Conservation (phyloP, 371 early-diverging fungal genomes). For the Lichtheimia hyalospora region DNA sequence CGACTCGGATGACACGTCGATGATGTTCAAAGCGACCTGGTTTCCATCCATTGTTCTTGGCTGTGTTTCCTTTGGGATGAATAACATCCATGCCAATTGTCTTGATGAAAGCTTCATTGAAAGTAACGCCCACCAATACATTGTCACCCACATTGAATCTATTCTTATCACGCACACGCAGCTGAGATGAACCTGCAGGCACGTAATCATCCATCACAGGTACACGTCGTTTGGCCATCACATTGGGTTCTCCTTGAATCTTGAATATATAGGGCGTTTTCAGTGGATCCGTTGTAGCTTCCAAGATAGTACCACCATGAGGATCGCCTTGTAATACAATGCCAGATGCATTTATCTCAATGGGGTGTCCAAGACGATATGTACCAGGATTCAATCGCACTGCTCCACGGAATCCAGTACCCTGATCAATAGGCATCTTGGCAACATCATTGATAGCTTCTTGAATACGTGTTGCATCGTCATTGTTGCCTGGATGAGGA, state of each 20-base stretch:
- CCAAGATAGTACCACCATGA: slow-evolving; percentile 40
- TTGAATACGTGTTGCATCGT: slow-evolving; percentile 44
- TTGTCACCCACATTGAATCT: slow-evolving; percentile 31
- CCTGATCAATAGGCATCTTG: slow-evolving; percentile 16
- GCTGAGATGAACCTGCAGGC: slow-evolving; percentile 30
- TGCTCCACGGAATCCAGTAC: slow-evolving; percentile 27
- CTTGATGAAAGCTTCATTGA: slow-evolving; percentile 44
- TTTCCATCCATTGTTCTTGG: slow-evolving; percentile 43
- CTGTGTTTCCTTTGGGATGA: slow-evolving; percentile 36
- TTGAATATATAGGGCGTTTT: slow-evolving; percentile 13
- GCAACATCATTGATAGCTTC: slow-evolving; percentile 31
- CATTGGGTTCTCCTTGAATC: slow-evolving; percentile 23
- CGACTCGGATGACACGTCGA: slow-evolving; percentile 21
- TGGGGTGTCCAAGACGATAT: slow-evolving; percentile 30
- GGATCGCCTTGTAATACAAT: slow-evolving; percentile 46
- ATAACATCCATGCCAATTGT: slow-evolving; percentile 53
- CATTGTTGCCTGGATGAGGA: slow-evolving; percentile 21
- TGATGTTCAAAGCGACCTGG: slow-evolving; percentile 32
- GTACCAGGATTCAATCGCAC: slow-evolving; percentile 37
- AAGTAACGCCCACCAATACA: slow-evolving; percentile 34
- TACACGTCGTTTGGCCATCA: slow-evolving; percentile 25
- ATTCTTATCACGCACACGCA: slow-evolving; percentile 14
- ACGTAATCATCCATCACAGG: slow-evolving; percentile 36
- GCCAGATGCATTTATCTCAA: slow-evolving; percentile 35
- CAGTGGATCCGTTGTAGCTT: slow-evolving; percentile 19